These are phyloP conservation scores for Spizellomyces sp. DNA, from an alignment of 192 early-diverging fungal species.

Conservation along the genomic window DNA sequence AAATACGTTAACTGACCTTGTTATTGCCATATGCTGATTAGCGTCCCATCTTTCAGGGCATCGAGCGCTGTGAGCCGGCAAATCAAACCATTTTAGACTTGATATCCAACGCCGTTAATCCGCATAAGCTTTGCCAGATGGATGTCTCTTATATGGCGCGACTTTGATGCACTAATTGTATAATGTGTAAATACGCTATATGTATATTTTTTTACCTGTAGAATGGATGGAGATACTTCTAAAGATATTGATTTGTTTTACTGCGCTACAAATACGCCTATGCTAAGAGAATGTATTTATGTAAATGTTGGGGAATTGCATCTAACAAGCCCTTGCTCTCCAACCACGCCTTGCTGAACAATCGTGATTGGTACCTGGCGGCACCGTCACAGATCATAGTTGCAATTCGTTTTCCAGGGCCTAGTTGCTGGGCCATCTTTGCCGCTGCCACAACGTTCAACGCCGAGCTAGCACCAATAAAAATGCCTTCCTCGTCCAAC, in stretches of 20 bases:
- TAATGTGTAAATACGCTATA: not conserved
- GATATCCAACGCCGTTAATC: conserved; percentile 87
- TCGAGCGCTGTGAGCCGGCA: conserved; percentile 57
- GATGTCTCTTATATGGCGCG: conserved; percentile 85
- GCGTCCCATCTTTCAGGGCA: conserved; percentile 33
- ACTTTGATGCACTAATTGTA: conserved; percentile 30
- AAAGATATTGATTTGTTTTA: not conserved
- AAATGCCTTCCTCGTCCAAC: conserved; percentile 93
- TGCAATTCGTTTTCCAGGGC: conserved; percentile 77
- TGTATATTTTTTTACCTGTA: not conserved
- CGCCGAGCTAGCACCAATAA: conserved; percentile 88
- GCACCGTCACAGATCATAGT: conserved; percentile 92
- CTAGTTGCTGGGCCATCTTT: conserved; percentile 81
- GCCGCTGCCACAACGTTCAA: conserved; percentile 92
- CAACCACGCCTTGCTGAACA: conserved; percentile 74
- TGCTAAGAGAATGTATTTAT: conserved; percentile 71
- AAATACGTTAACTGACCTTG: not conserved
- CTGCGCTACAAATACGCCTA: conserved; percentile 1
- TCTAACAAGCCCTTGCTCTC: conserved; percentile 78
- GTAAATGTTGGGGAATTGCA: conserved; percentile 81
- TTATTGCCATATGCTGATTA: not conserved
- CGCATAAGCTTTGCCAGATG: conserved; percentile 93
- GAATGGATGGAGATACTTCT: not conserved
- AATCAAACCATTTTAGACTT: conserved; percentile 90
- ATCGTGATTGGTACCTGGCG: conserved; percentile 33